A percentile compares a stretch with the other conserved stretches of the same genome.
These are phyloP conservation scores for Scleroderma citrinum DNA, from an alignment of 768 basidiomycete species.

Conservation along the genomic window DNA sequence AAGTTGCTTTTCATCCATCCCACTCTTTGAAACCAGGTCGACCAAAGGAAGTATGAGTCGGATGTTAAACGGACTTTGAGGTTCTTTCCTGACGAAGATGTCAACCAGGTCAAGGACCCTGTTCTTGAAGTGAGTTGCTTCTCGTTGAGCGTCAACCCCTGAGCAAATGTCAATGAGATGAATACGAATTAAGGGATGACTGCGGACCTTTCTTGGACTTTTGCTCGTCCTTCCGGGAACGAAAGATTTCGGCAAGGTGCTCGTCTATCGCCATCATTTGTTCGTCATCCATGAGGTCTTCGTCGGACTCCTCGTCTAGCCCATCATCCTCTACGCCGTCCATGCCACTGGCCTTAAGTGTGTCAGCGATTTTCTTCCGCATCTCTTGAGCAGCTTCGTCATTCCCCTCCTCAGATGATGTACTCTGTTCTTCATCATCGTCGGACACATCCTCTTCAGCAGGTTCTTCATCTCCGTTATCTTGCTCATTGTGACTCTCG, in stretches of 20 bases:
- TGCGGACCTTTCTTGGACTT: slow-evolving; percentile 60
- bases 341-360: slow-evolving; percentile 52
- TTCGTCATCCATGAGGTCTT: slow-evolving; percentile 88
- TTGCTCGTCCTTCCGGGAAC: slow-evolving; percentile 53
- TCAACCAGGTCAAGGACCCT: slow-evolving; percentile 94
- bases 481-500: slow-evolving; percentile 30
- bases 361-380: slow-evolving; percentile 61
- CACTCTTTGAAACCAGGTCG: slow-evolving; percentile 60
- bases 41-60: slow-evolving; percentile 72
- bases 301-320: slow-evolving; percentile 46
- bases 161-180: neutral
- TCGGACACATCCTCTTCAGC: slow-evolving; percentile 24
- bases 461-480: slow-evolving; percentile 28
- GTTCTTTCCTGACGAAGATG: slow-evolving; percentile 70
- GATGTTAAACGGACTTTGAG: slow-evolving; percentile 62
- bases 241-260: slow-evolving; percentile 85
- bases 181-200: neutral
- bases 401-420: slow-evolving; percentile 40
- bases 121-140: slow-evolving; percentile 95
- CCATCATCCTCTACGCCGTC: slow-evolving; percentile 47
- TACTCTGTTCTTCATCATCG: slow-evolving; percentile 26
- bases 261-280: slow-evolving; percentile 98
- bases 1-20: slow-evolving; percentile 81
- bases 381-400: slow-evolving; percentile 47
- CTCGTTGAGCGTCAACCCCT: slow-evolving; percentile 70